Percentiles rank a stretch among this genome's conserved stretches.
Conservation (phyloP, 306 rosid genomes). For the Castanopsis chinensis region DNA sequence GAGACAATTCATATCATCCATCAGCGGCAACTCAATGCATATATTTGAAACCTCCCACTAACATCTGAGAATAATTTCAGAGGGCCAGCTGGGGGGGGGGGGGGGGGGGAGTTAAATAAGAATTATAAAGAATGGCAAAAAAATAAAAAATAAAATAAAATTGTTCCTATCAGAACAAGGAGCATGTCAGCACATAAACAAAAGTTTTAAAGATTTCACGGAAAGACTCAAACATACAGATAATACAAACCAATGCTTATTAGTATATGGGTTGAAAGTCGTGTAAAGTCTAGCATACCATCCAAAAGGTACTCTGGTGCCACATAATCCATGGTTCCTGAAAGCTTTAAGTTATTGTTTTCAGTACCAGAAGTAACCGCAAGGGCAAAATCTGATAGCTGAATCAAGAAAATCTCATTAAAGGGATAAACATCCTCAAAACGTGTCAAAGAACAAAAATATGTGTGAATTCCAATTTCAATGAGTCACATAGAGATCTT, state of each 20-base stretch:
- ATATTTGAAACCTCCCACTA: neutral
- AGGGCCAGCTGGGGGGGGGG: too few species aligned
- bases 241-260: slow-evolving; percentile 4
- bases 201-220: neutral
- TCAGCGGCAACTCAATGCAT: neutral
- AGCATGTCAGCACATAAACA: neutral
- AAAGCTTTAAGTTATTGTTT: slow-evolving; percentile 60
- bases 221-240: neutral
- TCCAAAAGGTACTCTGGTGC: slow-evolving; percentile 86
- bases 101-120: too few species aligned
- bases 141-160: neutral
- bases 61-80: neutral
- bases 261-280: neutral
- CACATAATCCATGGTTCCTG: slow-evolving; percentile 68
- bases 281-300: slow-evolving; percentile 44
- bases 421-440: neutral
- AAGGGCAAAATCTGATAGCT: slow-evolving; percentile 86
- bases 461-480: neutral
- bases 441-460: neutral
- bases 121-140: neutral
- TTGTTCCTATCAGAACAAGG: neutral
- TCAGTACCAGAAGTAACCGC: slow-evolving; percentile 63
- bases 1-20: neutral
- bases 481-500: slow-evolving; percentile 3
- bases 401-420: slow-evolving; percentile 43